These are phyloP conservation scores for Hylodesmum podocarpum DNA, from an alignment of 306 rosid species.

Conservation along the genomic window DNA sequence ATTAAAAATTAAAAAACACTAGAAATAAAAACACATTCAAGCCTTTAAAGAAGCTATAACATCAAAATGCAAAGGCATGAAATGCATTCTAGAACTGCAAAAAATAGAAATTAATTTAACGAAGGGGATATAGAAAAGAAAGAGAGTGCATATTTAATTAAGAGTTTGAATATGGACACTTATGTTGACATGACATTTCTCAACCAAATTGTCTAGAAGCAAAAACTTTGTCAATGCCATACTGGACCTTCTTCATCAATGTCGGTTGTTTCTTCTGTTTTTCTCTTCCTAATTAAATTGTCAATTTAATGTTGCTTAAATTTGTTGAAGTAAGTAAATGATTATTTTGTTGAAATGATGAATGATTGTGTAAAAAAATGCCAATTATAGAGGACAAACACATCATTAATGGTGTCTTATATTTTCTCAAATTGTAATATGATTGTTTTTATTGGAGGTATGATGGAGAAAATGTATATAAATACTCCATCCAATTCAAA, in stretches of 20 bases:
- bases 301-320: neutral
- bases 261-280: conserved; percentile 9
- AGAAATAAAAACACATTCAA: too few species aligned
- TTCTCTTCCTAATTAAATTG: neutral
- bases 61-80: too few species aligned
- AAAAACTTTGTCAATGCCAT: neutral
- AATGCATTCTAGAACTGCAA: neutral
- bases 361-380: too few species aligned
- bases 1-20: too few species aligned
- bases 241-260: neutral
- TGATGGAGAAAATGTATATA: too few species aligned
- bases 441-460: too few species aligned
- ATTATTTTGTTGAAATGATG: too few species aligned
- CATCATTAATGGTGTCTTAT: too few species aligned
- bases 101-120: neutral
- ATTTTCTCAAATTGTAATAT: too few species aligned
- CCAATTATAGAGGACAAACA: too few species aligned
- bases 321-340: neutral
- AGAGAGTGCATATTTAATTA: neutral
- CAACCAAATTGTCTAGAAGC: neutral
- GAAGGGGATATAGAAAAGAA: neutral
- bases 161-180: neutral
- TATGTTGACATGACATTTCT: neutral
- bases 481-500: too few species aligned
- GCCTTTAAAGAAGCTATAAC: too few species aligned